Base-by-base conservation (phyloP, 2,329 filamentous ascomycete species). In the Aspergillus neoniger region DNA sequence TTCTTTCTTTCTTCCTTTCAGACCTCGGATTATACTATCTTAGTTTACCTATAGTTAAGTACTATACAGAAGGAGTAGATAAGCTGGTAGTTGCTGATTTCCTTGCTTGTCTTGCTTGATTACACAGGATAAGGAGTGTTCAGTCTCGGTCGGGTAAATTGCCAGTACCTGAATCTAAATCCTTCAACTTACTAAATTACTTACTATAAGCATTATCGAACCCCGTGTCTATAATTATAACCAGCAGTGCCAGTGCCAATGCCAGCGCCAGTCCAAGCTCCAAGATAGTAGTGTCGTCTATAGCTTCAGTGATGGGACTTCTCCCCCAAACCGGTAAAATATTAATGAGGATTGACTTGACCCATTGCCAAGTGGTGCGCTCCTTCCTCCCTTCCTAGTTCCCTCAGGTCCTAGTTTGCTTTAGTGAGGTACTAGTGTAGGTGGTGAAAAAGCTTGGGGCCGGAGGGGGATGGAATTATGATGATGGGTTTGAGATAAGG, bases 391-490 rank as follows among this genome's bases (percentile, higher is more conserved):
- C 25, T 28, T 28, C 25, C 0, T 28, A 28, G 25, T 8, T 36
- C 32, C 32, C 32, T 36, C 32, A 44, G 41, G 10, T 44, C 19
- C 41, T 44, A 44, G 41, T 44, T 21, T 23, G 23, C 19, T 19
- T 44, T 44, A 44, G 41, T 44, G 53, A 62, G 60, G 60, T 59
- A 59, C 60, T 62, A 62, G 60, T 55, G 60, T 52, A 50, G 12
- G 32, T 36, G 32, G 52, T 53, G 48, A 39, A 55, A 52, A 48
- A 48, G 44, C 55, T 51, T 51, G 56, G 52, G 55, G 38, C 32
- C 32, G 32, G 5, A 15, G 4, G 32, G 12, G 12, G 32, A 12
- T 36, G 12, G 10, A 32, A 12, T 32, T 14, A 36, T 36, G 32
- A 36, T 36, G 32, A 14, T 36, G 12, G 32, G 32, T 14, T 36